Percentiles rank a stretch among this genome's conserved stretches.
Conservation (phyloP, 352 stramenopile genomes). For the Phytophthora boehmeriae region DNA sequence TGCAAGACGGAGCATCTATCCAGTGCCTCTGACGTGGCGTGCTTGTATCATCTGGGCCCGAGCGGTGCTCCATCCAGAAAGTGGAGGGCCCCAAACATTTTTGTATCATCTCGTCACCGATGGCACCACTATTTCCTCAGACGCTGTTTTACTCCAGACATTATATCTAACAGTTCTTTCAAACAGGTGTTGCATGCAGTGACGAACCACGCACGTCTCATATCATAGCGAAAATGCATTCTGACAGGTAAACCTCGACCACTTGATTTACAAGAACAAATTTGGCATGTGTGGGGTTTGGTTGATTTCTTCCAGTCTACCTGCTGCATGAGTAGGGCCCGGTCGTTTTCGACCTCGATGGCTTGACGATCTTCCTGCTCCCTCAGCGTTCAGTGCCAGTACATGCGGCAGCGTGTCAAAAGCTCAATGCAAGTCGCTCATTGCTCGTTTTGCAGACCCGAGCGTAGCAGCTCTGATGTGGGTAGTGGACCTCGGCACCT, state of each 20-base stretch:
- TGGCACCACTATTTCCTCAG: constrained; percentile 7
- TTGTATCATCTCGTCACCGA: constrained; percentile 24
- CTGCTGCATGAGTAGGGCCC: constrained; percentile 16
- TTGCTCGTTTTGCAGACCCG: constrained; percentile 36
- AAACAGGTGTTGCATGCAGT: neutral
- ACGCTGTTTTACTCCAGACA: constrained; percentile 1
- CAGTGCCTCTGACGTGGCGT: constrained; percentile 18
- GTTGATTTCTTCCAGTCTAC: constrained; percentile 29
- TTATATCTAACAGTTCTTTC: constrained; percentile 12
- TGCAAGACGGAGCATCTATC: constrained; percentile 27
- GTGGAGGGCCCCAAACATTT: constrained; percentile 20
- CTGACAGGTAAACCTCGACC: constrained; percentile 19
- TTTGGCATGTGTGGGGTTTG: constrained; percentile 27
- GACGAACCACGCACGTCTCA: constrained; percentile 16
- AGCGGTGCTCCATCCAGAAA: constrained; percentile 25
- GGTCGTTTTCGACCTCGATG: constrained; percentile 18
- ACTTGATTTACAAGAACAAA: constrained; percentile 36
- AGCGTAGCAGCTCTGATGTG: constrained; percentile 26
- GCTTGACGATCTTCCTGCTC: constrained; percentile 27
- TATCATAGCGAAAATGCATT: constrained; percentile 22
- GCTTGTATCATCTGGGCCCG: constrained; percentile 20
- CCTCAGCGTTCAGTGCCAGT: neutral
- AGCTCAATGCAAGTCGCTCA: constrained; percentile 29
- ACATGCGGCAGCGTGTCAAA: constrained; percentile 19
- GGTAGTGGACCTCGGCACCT: constrained; percentile 33